These are phyloP conservation scores for Colletotrichum australisinense DNA, from an alignment of 2,329 filamentous ascomycete species.

Conservation along the genomic window DNA sequence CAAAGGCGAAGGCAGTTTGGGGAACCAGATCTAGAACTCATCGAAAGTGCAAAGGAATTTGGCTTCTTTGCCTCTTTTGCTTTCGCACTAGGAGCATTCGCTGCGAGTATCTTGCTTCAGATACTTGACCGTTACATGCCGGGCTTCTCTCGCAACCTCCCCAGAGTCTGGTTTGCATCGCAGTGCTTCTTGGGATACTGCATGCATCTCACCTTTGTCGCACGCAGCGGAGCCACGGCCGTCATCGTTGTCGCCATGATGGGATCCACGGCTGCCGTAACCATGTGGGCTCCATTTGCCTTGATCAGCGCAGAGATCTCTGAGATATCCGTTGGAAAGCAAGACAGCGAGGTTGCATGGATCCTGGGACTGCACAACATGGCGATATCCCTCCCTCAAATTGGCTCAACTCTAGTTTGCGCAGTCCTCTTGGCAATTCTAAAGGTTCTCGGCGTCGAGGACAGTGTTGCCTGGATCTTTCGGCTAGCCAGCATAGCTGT, in stretches of 20 bases:
- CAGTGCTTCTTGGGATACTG: neutral
- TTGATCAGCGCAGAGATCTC: neutral
- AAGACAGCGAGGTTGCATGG: neutral
- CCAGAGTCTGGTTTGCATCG: neutral
- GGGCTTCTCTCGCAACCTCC: neutral
- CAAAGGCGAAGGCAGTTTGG: neutral
- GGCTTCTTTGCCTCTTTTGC: neutral
- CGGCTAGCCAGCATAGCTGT: too few species aligned
- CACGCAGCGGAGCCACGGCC: neutral
- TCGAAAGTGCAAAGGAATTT: neutral
- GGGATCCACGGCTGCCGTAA: neutral
- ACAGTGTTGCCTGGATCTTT: too few species aligned
- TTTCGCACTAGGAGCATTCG: neutral
- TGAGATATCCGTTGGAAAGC: neutral
- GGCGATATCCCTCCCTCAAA: neutral
- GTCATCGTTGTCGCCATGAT: neutral
- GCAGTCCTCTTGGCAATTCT: too few species aligned
- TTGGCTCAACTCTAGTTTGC: too few species aligned
- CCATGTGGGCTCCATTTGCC: neutral
- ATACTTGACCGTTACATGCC: neutral
- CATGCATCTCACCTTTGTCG: neutral
- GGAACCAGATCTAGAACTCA: neutral
- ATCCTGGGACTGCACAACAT: conserved; percentile 2
- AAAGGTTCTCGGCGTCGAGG: too few species aligned
- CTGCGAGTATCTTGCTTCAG: neutral